Conservation (phyloP, 306 rosid species). For the Vigna angularis region DNA sequence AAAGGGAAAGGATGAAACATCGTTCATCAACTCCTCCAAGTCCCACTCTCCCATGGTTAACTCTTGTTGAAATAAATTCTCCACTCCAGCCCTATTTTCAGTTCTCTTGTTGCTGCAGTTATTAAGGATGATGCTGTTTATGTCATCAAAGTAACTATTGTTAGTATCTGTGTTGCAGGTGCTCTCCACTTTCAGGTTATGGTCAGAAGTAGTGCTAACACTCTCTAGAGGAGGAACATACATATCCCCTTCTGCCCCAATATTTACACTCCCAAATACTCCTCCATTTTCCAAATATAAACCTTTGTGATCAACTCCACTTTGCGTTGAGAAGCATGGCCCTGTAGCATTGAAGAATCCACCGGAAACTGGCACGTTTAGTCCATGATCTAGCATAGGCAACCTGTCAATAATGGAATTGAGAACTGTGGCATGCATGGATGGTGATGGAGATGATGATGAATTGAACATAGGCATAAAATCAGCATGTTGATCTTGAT, state of each 20-base stretch:
- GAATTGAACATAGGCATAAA: constrained; percentile 61
- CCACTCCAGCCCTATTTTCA: constrained; percentile 54
- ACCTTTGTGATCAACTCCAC: constrained; percentile 34
- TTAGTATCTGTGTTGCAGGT: constrained; percentile 32
- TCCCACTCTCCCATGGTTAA: constrained; percentile 84
- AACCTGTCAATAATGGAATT: constrained; percentile 61
- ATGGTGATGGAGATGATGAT: constrained; percentile 46
- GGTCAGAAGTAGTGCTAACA: constrained; percentile 42
- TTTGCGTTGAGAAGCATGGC: constrained; percentile 52
- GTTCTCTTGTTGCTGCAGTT: constrained; percentile 40
- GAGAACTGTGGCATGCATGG: constrained; percentile 47
- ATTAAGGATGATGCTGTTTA: constrained; percentile 30
- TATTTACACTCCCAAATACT: constrained; percentile 50
- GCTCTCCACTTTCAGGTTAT: constrained; percentile 38
- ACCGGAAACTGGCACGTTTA: constrained; percentile 42
- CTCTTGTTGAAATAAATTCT: constrained; percentile 62
- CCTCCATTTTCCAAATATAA: constrained; percentile 50
- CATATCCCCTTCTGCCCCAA: constrained; percentile 56
- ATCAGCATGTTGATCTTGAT: constrained; percentile 41
- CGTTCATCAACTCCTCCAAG: constrained; percentile 89
- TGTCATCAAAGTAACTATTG: constrained; percentile 44
- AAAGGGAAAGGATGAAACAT: constrained; percentile 73
- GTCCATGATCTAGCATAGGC: constrained; percentile 52
- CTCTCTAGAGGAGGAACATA: constrained; percentile 80
- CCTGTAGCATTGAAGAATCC: constrained; percentile 47